Base-by-base conservation (phyloP, 345 rosid species). In the Salix viminalis region DNA sequence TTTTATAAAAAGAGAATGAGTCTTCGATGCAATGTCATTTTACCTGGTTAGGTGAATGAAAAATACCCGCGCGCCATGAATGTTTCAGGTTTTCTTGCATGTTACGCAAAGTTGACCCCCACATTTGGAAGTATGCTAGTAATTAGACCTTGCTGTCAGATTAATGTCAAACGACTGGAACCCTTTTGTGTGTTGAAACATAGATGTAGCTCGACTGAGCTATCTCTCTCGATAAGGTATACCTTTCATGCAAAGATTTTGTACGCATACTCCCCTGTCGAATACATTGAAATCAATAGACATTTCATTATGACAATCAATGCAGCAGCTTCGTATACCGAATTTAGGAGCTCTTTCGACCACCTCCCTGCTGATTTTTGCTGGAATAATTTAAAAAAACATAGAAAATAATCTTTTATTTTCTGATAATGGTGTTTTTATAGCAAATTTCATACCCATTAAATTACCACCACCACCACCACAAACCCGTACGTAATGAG, bases 1-100 rank as follows among this genome's bases (percentile, higher is more conserved):
- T 65, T 79, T 78, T 79, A 85, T 83, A 78, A 37, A 60, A 69
- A 32, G 30, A 74, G 32, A 24, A 56, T 1, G 32, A 9, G 34
- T 37, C 69, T 62, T 24, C 52, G 88, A 85, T 84, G 88, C 79
- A 69, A 73, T 82, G 90, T 90, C 93, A 23, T 83, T 90, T 77
- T 86, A 77, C 34, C 26, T 44, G 2, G 90, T 87, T 90, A 88
- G 90, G 89, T 90, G 83, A 83, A 69, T 52, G 84, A 75, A 86
- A 67, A 71, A 70, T 23, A 48, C 72, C 64, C 69, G 24, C 42
- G 13, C 4, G 23, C 72, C 23, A 44, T 66, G 23, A 54, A 62
- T 54, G 67, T 32, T 60, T 67, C 14, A 26, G 10, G 71, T 66
- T 90, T 80, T 77, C 93, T 90, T 90, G 73, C 83, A 85, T 81